A percentile compares a stretch with the other conserved stretches of the same genome.
Evolutionary conservation across 306 rosid genomes (phyloP).

Genomic region (Urtica urens): DNA sequence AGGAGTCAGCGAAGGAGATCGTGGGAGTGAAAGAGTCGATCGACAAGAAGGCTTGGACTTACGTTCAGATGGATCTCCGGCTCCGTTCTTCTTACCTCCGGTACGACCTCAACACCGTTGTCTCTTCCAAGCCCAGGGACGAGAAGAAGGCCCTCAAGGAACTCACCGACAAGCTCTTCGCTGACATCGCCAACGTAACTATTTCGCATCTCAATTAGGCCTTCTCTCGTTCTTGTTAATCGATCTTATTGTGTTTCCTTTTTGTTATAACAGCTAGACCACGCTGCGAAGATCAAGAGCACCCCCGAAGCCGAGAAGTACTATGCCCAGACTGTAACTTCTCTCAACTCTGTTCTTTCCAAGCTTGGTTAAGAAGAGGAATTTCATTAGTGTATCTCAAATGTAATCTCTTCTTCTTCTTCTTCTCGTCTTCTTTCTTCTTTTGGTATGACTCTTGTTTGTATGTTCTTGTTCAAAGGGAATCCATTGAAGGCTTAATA

Average conservation of each 20-base stretch:
- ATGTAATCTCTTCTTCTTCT: constrained; percentile 34
- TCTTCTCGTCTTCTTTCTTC: no score
- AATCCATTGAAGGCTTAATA: constrained; percentile 7
- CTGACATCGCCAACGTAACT: constrained; percentile 62
- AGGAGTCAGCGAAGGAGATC: constrained; percentile 88
- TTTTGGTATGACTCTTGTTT: constrained; percentile 30
- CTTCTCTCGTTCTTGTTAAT: not conserved
- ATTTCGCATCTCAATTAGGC: not conserved
- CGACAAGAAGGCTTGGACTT: constrained; percentile 96
- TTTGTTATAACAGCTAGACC: constrained; percentile 48
- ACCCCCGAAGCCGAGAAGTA: constrained; percentile 79
- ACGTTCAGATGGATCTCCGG: constrained; percentile 78
- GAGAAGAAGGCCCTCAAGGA: constrained; percentile 69
- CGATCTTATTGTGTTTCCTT: not conserved
- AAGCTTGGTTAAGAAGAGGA: constrained; percentile 57
- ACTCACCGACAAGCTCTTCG: constrained; percentile 78
- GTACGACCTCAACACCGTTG: constrained; percentile 71
- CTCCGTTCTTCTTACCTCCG: constrained; percentile 63
- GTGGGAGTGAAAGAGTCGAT: constrained; percentile 57
- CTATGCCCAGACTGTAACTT: constrained; percentile 61
- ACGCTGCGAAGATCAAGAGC: constrained; percentile 93
- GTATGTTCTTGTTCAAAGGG: constrained; percentile 25
- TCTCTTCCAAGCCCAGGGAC: constrained; percentile 60
- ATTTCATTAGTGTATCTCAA: constrained; percentile 27
- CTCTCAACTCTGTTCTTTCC: constrained; percentile 70